Evolutionary conservation across 2,329 filamentous ascomycete species (phyloP), one percentile per base, ranked within the genome.

Genomic region (Dothideomycetidae sp.): DNA sequence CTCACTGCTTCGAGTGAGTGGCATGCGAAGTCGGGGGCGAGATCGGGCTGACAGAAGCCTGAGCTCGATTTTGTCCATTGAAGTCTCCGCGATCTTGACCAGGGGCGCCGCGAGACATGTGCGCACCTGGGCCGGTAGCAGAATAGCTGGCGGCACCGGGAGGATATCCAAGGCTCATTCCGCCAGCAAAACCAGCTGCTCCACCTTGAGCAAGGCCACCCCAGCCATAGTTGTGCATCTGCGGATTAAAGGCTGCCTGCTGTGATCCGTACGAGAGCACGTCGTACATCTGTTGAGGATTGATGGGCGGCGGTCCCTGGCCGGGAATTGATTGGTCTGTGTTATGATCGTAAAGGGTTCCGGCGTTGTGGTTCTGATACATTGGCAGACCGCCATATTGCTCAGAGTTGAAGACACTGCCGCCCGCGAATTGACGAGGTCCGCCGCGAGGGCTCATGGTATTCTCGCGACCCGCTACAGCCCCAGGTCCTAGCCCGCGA

Each of bases 401-500:
- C 5, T 38, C 36, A 4, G 15, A 13, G n/a, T 18, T 29, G 28
- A 31, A 38, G 17, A 17, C 31, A 13, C 15, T 21, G 14, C 29
- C 15, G 26, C 30, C 19, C 29, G 29, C 29, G 21, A 40, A 31
- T 29, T 36, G 14, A 29, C 36, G 5, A 31, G 34, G 2, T 18
- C 26, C 13, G 15, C 40, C 30, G 38, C 53, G 53, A 38, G 55
- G 53, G 4, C 49, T 45, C 50, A 55, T 50, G 26, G 52, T 48
- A 47, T 54, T 55, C n/a, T 42, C 36, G 18, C 34, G 40, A 14
- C 28, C 36, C 5, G 46, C 44, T 17, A 58, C 49, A 4, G 54
- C 55, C 11, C 56, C 54, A n/a, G 55, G 54, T 15, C 54, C 55
- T 29, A 58, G 53, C 31, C 52, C 54, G 36, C 48, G 53, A 12